Evolutionary conservation across 345 rosid genomes (phyloP).

Genomic region (Eutrema yunnanense): DNA sequence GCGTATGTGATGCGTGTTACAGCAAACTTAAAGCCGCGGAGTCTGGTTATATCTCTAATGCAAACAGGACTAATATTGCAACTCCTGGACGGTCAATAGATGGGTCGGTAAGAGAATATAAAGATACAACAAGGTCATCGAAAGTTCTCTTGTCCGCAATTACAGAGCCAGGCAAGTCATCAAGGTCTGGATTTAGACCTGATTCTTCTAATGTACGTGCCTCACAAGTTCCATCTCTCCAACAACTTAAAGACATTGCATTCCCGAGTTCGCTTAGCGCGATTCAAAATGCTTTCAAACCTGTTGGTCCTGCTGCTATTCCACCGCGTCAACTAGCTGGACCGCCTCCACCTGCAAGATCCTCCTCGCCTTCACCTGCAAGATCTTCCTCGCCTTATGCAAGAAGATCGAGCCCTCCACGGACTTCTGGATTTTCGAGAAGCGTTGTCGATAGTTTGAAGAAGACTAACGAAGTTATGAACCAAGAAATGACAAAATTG

Average conservation of each 20-base stretch:
- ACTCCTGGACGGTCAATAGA: slow-evolving; percentile 48
- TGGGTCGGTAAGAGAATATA: slow-evolving; percentile 44
- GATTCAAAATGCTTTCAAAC: slow-evolving; percentile 61
- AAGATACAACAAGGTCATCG: slow-evolving; percentile 42
- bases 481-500: slow-evolving; percentile 68
- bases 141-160: slow-evolving; percentile 51
- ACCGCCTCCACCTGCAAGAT: slow-evolving; percentile 28
- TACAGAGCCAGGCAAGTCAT: slow-evolving; percentile 53
- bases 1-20: slow-evolving; percentile 88
- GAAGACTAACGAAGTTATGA: slow-evolving; percentile 77
- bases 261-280: slow-evolving; percentile 66
- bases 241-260: slow-evolving; percentile 62
- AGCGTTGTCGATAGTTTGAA: slow-evolving; percentile 76
- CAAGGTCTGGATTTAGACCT: slow-evolving; percentile 40
- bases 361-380: slow-evolving; percentile 29
- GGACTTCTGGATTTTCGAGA: slow-evolving; percentile 59
- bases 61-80: slow-evolving; percentile 34
- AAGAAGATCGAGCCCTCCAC: slow-evolving; percentile 80
- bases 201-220: slow-evolving; percentile 49
- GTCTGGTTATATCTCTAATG: slow-evolving; percentile 35
- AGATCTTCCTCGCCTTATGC: slow-evolving; percentile 40
- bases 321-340: slow-evolving; percentile 13
- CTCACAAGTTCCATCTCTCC: slow-evolving; percentile 70
- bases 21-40: slow-evolving; percentile 81
- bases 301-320: slow-evolving; percentile 20